Conservation (phyloP, 2,329 filamentous ascomycete species). For the Colletotrichum gloeosporioides region DNA sequence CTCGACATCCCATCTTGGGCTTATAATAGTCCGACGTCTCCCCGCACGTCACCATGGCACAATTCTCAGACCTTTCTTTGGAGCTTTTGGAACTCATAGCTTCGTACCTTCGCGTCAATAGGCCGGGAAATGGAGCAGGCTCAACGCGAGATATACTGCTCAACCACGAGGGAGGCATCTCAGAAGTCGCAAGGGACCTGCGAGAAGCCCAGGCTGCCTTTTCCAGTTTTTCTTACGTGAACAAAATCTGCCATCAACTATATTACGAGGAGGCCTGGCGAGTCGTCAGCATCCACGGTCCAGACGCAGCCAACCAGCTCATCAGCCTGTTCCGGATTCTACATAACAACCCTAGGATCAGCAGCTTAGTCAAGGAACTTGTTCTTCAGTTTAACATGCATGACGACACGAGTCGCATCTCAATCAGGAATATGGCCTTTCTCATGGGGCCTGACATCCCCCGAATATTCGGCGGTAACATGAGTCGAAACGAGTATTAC, state of each 20-base stretch:
- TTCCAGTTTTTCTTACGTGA: neutral
- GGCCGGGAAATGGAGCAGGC: neutral
- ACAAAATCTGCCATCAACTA: neutral
- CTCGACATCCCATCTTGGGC: neutral
- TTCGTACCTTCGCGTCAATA: neutral
- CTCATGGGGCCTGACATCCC: neutral
- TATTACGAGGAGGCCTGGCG: neutral
- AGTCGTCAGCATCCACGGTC: neutral
- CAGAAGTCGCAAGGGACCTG: neutral
- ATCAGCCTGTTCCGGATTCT: neutral
- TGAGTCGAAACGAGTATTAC: neutral
- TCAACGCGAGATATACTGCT: neutral
- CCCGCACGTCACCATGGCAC: neutral
- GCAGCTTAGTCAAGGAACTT: neutral
- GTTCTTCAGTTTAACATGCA: neutral
- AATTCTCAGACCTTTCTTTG: neutral
- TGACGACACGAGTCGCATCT: neutral
- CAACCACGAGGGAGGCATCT: neutral
- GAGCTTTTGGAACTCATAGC: neutral
- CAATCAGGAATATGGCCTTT: neutral
- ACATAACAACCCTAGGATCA: neutral
- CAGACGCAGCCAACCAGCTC: neutral
- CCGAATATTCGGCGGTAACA: neutral
- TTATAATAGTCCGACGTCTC: neutral
- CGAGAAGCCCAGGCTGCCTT: neutral